Percentiles rank a stretch among this genome's conserved stretches.
These are phyloP conservation scores for Sicyos edulis DNA, from an alignment of 306 rosid genomes.

Conservation along the genomic window DNA sequence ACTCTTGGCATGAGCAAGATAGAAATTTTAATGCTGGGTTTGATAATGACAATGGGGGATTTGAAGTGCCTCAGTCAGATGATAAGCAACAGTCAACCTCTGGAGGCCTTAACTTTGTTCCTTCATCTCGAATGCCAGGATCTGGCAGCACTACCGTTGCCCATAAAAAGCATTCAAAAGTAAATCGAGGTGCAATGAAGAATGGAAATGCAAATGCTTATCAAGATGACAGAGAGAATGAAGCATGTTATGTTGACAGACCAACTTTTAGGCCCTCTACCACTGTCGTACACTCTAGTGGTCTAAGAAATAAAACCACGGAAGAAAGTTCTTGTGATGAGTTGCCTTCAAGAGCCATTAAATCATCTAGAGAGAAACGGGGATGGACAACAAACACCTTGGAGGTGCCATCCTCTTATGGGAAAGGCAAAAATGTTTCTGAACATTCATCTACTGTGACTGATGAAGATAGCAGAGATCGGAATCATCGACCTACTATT, in stretches of 20 bases:
- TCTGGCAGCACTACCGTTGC: constrained; percentile 39
- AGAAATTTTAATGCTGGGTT: constrained; percentile 55
- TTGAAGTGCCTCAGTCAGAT: constrained; percentile 56
- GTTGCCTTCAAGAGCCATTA: constrained; percentile 59
- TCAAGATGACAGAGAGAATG: constrained; percentile 68
- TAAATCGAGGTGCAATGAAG: constrained; percentile 41
- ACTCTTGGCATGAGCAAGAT: constrained; percentile 87
- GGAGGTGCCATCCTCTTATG: constrained; percentile 39
- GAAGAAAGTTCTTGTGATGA: constrained; percentile 95
- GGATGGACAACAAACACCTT: constrained; percentile 44
- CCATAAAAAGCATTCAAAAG: constrained; percentile 54
- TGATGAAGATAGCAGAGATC: constrained; percentile 67
- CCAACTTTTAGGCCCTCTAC: constrained; percentile 41
- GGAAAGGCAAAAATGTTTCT: constrained; percentile 60
- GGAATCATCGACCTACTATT: constrained; percentile 39
- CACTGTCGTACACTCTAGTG: constrained; percentile 37
- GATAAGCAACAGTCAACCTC: constrained; percentile 78
- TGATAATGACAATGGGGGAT: constrained; percentile 67
- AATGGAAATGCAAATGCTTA: constrained; percentile 51
- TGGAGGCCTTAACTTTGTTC: constrained; percentile 47
- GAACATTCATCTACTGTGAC: constrained; percentile 53
- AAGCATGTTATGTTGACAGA: constrained; percentile 61
- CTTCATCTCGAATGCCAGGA: constrained; percentile 38
- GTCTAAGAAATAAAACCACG: constrained; percentile 59
- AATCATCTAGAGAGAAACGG: constrained; percentile 65